Base-by-base conservation (phyloP, 768 basidiomycete species). In the Clathrus columnatus region DNA sequence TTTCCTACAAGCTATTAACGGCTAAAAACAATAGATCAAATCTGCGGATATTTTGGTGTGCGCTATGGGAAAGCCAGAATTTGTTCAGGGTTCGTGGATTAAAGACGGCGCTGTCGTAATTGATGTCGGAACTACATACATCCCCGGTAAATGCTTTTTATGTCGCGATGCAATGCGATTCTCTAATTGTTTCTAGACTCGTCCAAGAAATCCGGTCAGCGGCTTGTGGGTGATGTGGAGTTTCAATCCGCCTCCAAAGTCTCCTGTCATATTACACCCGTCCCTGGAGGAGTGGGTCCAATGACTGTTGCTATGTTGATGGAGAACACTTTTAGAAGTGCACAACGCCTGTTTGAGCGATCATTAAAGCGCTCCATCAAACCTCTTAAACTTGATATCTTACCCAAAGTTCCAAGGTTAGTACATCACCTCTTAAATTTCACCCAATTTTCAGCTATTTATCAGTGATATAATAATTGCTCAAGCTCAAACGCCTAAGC, bases 251-350 rank as follows among this genome's bases (percentile, higher is more conserved):
- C 91, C n/a, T 71, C 79, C 23, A 65, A 73, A 45, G 81, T 86
- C 57, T 95, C 96, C 1, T 88, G 90, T 1, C 73, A 86, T 70
- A 96, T 99, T 63, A 99, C 96, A 0, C 96, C 96, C 20, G 96
- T 99, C 23, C 96, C 96, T 0, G 96, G 96, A 69, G 96, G 96
- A 56, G 96, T 99, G 51, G 96, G 96, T 11, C 96, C 96, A n/a
- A 96, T 98, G 94, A 99, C 96, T 14, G 96, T 99, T 56, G 96
- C 96, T 20, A 78, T 97, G 75, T 83, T 99, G 60, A 97, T 99
- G 94, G 80, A 84, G 65, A 99, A 98, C 71, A 95, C 94, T 1
- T 73, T 91, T 61, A 73, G 77, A 60, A 86, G 91, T 48, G 93
- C 94, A 21, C 79, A 88, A 68, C 83, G 89, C 50, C 77, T 83